A percentile compares a stretch with the other conserved stretches of the same genome.
phyloP scores from a whole-genome alignment of 148 eudicot genomes.

The Agrostemma githago region DNA sequence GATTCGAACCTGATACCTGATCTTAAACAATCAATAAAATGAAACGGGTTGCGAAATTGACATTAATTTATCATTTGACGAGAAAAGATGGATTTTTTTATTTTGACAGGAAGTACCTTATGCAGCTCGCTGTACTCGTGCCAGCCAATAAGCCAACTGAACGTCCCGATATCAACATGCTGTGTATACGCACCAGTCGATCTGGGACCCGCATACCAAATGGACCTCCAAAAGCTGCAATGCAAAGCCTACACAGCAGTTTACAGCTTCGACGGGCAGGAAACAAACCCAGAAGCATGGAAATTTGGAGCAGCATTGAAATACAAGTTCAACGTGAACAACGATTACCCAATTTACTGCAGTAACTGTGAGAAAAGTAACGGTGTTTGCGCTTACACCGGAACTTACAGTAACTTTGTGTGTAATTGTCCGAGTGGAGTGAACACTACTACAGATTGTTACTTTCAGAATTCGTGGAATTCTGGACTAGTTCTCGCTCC shows the following conservation, averaged over 20 bases:
- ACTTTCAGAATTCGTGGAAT: constrained; percentile 51
- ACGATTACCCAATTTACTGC: constrained; percentile 58
- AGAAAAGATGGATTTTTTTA: no score
- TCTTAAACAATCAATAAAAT: no score
- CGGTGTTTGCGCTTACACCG: constrained; percentile 69
- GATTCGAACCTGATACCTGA: no score
- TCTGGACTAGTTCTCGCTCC: constrained; percentile 32
- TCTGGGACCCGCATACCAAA: constrained; percentile 78
- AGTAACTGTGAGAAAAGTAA: constrained; percentile 66
- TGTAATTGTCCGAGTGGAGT: constrained; percentile 73
- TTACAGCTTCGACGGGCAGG: constrained; percentile 51
- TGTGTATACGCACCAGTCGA: constrained; percentile 91
- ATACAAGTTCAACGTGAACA: constrained; percentile 70
- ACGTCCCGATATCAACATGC: constrained; percentile 52
- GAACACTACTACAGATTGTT: constrained; percentile 65
- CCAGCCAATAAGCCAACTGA: constrained; percentile 61
- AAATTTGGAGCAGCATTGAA: constrained; percentile 65
- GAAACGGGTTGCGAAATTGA: no score
- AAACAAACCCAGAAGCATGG: constrained; percentile 55
- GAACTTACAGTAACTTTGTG: constrained; percentile 39
- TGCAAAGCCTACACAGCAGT: constrained; percentile 73
- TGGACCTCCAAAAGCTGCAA: constrained; percentile 62
- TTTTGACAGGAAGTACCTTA: constrained; percentile 34
- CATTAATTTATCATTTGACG: neutral
- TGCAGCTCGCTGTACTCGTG: constrained; percentile 70